Conservation (phyloP, 257 asterid species). For the Nicotiana noctiflora region DNA sequence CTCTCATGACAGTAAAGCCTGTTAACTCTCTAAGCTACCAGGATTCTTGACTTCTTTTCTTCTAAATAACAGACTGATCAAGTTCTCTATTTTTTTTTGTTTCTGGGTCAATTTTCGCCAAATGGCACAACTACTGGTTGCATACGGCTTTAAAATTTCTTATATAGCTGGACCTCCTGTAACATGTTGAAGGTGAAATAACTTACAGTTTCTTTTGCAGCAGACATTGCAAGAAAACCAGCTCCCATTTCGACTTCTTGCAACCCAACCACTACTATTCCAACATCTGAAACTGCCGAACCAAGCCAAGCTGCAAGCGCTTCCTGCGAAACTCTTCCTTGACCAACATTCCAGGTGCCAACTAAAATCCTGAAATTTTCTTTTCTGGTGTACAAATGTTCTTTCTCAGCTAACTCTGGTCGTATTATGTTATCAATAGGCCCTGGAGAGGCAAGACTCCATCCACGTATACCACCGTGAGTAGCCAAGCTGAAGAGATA, state of each 20-base stretch:
- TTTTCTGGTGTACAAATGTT: constrained; percentile 43
- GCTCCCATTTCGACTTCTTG: constrained; percentile 99
- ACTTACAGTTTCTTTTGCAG: constrained; percentile 96
- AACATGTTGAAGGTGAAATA: neutral
- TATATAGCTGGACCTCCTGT: neutral
- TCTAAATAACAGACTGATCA: neutral
- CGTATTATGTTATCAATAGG: constrained; percentile 63
- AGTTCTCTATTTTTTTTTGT: neutral
- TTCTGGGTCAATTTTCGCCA: neutral
- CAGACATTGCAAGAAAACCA: constrained; percentile 97
- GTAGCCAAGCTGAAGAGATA: constrained; percentile 71
- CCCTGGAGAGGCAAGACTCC: constrained; percentile 89
- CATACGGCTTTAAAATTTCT: neutral
- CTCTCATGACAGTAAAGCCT: neutral
- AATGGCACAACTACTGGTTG: neutral
- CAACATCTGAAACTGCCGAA: constrained; percentile 65
- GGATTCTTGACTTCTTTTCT: neutral
- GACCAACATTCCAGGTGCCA: constrained; percentile 98
- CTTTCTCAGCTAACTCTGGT: constrained; percentile 49
- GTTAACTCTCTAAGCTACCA: neutral
- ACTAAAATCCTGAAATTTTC: constrained; percentile 55
- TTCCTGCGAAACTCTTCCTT: constrained; percentile 85
- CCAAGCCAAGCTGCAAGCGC: constrained; percentile 88
- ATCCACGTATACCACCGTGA: constrained; percentile 92
- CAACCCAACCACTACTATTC: constrained; percentile 74